A percentile compares a stretch with the other conserved stretches of the same genome.
phyloP scores from a whole-genome alignment of 495 filamentous ascomycete species.

The Tuber brumale region DNA sequence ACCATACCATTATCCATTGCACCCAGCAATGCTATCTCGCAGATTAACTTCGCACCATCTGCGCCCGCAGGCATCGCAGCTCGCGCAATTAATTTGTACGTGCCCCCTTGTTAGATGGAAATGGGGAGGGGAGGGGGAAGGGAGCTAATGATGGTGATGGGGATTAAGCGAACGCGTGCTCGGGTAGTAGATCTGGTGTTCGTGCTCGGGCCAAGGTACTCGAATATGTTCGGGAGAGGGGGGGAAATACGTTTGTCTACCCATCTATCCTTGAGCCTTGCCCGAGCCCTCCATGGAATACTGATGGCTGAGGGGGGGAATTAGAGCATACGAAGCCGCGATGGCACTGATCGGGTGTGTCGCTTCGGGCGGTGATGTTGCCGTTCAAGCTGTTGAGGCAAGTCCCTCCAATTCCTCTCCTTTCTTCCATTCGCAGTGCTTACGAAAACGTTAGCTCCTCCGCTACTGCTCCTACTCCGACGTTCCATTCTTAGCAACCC shows the following conservation, averaged over 20 bases:
- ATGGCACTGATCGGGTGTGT: not conserved
- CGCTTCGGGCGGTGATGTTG: not conserved
- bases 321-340: not conserved
- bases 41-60: not conserved
- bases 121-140: not conserved
- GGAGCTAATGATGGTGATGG: not conserved
- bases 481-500: not conserved
- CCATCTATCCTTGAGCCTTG: not conserved
- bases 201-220: not conserved
- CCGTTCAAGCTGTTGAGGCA: not conserved
- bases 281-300: not conserved
- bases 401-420: not conserved
- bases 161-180: slow-evolving; percentile 1
- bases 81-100: slow-evolving; percentile 5
- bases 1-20: not conserved
- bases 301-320: not conserved
- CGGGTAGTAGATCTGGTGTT: not conserved
- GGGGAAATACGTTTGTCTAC: not conserved
- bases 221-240: not conserved
- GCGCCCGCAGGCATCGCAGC: not conserved
- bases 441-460: not conserved
- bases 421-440: not conserved
- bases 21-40: not conserved
- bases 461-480: not conserved
- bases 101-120: not conserved